Conservation (phyloP, 1,284 basidiomycete genomes). For the Pseudozyma hubeiensis region DNA sequence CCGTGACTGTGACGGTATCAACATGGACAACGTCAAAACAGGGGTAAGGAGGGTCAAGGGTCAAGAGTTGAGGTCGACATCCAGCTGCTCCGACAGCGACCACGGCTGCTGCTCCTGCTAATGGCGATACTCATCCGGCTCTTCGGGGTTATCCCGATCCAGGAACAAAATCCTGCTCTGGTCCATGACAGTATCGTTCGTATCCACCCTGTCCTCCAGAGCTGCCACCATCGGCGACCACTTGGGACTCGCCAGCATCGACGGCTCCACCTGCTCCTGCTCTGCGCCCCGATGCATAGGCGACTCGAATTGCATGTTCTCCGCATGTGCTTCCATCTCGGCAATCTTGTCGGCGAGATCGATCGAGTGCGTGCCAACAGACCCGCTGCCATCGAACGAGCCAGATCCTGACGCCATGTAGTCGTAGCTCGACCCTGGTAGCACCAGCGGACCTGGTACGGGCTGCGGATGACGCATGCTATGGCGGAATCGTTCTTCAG, state of each 20-base stretch:
- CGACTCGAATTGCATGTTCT: slow-evolving; percentile 43
- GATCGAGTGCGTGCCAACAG: slow-evolving; percentile 32
- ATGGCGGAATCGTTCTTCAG: slow-evolving; percentile 44
- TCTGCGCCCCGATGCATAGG: slow-evolving; percentile 18
- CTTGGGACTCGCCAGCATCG: slow-evolving; percentile 1
- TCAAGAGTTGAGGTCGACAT: too few relatives aligned
- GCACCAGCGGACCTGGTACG: slow-evolving; percentile 20
- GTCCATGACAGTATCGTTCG: slow-evolving; percentile 8
- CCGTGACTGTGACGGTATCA: too few relatives aligned
- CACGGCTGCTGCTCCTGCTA: too few relatives aligned
- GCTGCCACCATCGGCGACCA: slow-evolving; percentile 30
- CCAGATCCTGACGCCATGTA: slow-evolving; percentile 20
- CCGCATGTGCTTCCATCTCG: slow-evolving; percentile 56
- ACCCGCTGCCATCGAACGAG: slow-evolving; percentile 39
- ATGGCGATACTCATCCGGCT: not conserved
- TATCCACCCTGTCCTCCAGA: slow-evolving; percentile 30
- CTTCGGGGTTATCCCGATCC: slow-evolving; percentile 7
- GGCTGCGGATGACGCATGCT: slow-evolving; percentile 45
- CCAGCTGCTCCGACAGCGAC: too few relatives aligned
- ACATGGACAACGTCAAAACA: too few relatives aligned
- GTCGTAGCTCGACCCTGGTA: slow-evolving; percentile 20
- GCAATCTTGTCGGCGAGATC: slow-evolving; percentile 55
- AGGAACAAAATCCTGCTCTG: slow-evolving; percentile 15
- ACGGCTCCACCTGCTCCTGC: not conserved
- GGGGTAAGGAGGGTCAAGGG: too few relatives aligned